phyloP scores from a whole-genome alignment of 2,329 filamentous ascomycete genomes.

The Penicillium sp. region DNA sequence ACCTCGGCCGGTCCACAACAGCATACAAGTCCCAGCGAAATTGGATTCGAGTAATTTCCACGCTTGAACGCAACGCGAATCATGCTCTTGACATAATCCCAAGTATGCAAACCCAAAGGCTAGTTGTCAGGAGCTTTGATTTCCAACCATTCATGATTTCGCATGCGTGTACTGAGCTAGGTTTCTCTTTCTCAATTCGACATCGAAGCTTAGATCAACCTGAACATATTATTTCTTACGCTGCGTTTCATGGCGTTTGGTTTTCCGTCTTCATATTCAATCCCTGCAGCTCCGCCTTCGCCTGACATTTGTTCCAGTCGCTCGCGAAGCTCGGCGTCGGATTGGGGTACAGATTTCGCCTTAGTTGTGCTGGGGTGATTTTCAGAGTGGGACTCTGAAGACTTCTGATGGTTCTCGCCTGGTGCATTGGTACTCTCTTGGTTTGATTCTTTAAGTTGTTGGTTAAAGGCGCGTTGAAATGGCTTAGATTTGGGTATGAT shows the following conservation, averaged over 20 bases:
- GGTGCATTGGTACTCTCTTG: neutral
- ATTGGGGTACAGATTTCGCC: constrained; percentile 55
- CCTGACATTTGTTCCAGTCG: constrained; percentile 63
- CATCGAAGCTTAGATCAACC: constrained; percentile 49
- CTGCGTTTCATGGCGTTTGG: constrained; percentile 66
- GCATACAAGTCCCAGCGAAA: no score
- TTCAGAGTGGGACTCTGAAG: constrained; percentile 2
- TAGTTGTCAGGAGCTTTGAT: no score
- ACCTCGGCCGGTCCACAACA: no score
- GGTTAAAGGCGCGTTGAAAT: no score
- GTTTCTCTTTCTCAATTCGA: no score
- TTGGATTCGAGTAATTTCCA: no score
- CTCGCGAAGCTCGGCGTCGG: constrained; percentile 60
- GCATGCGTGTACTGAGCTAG: no score
- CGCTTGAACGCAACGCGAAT: no score
- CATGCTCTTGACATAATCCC: no score
- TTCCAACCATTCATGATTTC: no score
- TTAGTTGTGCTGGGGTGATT: constrained; percentile 17
- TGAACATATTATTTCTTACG: constrained; percentile 72
- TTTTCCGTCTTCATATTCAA: constrained; percentile 70
- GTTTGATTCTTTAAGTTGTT: neutral
- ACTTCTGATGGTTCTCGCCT: neutral
- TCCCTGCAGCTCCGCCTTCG: constrained; percentile 62
- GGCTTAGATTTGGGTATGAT: neutral
- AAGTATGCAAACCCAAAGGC: no score